These are phyloP conservation scores for Uronychia binucleata DNA, from an alignment of 73 alveolate species.

Conservation along the genomic window DNA sequence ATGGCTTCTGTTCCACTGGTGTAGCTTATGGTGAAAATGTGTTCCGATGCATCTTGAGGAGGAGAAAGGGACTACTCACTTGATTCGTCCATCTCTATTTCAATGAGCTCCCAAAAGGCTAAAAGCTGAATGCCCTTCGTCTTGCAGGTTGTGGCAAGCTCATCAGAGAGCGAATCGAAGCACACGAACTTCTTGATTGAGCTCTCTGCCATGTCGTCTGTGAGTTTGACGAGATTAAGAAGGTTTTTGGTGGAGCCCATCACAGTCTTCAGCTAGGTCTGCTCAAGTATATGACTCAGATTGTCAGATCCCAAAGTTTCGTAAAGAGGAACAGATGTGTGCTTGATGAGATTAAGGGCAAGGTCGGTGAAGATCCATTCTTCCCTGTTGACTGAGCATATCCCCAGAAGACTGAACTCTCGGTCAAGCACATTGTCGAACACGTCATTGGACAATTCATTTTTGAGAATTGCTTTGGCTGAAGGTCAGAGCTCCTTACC, in stretches of 20 bases:
- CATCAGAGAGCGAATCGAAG: not conserved
- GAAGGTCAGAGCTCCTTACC: not conserved
- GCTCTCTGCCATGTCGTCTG: not conserved
- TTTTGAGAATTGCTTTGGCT: not conserved
- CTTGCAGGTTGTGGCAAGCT: not conserved
- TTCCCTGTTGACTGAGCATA: constrained; percentile 78
- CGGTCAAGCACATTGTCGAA: not conserved
- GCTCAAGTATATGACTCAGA: constrained; percentile 57
- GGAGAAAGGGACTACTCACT: not conserved
- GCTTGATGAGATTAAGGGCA: constrained; percentile 59
- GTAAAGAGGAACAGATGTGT: constrained; percentile 75
- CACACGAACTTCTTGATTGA: not conserved
- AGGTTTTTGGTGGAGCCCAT: not conserved
- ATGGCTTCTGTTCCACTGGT: constrained; percentile 81
- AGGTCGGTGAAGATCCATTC: constrained; percentile 82
- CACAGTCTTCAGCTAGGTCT: constrained; percentile 56
- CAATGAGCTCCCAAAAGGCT: not conserved
- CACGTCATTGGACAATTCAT: not conserved
- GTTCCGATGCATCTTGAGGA: not conserved
- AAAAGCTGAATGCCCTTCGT: not conserved
- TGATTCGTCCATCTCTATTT: not conserved
- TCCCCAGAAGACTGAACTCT: constrained; percentile 61
- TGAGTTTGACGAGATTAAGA: not conserved
- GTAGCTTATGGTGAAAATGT: constrained; percentile 60
- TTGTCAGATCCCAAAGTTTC: constrained; percentile 76